Base-by-base conservation (phyloP, 2,329 filamentous ascomycete genomes). In the Venturiaceae sp. region DNA sequence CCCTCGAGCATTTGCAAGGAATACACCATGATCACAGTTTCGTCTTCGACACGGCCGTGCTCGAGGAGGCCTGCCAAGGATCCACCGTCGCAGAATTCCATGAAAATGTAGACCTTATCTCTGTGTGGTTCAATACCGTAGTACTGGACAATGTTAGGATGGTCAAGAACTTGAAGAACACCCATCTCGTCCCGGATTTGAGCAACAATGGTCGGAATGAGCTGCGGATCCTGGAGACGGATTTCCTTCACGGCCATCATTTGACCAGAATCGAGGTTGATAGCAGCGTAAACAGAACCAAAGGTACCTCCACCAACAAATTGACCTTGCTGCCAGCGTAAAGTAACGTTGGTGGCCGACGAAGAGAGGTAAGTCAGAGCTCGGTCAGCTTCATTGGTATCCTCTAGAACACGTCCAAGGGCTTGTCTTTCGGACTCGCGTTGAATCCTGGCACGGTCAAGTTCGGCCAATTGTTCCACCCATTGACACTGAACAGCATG, bases 31-130 rank as follows among this genome's bases (percentile, higher is more conserved):
- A 96, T 92, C 62, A 97, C 92, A 58, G 92, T 94, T 71, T 99
- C 94, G 68, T 97, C 95, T 75, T 96, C 94, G 63, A 99, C 96
- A 41, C 94, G 88, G 13, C 94, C 94, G 68, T 99, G 92, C 71
- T 99, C 94, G 44, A 99, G 79, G 56, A 99, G 77, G 55, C 83
- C 88, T 44, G 94, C 92, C 53, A 99, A 79, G 16, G 92, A 97
- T 21, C 94, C 94, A 55, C 94, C 92, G 4, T 91, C 95, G 72
- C 94, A 99, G 73, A 95, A 97, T 72, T 99, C 94, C 94, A 99
- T 99, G 71, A 99, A 99, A 64, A 99, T 96, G 73, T 97, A 99
- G n/a, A 99, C 94, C 69, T 96, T 94, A 78, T 99, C 94, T 62
- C 94, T 84, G 73, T 99, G 94, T 2, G 96, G 94, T 72, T 99